Conservation (phyloP, 768 basidiomycete species). For the Rhodotorula taiwanensis region DNA sequence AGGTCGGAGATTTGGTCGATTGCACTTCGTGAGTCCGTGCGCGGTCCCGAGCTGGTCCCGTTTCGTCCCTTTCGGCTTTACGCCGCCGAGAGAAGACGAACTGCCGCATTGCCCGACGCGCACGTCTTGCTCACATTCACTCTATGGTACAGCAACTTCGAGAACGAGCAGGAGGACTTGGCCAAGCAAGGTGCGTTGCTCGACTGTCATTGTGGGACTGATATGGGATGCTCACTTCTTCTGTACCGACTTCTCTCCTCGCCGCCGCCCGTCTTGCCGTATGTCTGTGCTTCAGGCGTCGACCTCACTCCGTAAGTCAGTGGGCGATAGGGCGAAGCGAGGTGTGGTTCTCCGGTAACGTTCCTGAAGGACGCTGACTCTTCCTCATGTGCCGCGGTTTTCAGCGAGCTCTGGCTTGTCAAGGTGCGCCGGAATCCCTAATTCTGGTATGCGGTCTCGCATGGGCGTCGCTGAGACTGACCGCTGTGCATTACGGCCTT, state of each 20-base stretch:
- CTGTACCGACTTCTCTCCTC: neutral
- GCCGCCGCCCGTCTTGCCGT: neutral
- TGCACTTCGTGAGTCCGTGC: neutral
- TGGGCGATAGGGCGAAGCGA: too few relatives aligned
- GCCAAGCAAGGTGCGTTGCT: neutral
- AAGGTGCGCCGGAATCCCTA: constrained; percentile 38
- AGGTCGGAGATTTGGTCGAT: constrained; percentile 7
- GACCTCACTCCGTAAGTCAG: neutral
- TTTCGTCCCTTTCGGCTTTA: neutral
- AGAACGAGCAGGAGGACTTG: constrained; percentile 29
- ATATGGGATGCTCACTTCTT: too few relatives aligned
- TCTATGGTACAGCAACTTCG: constrained; percentile 39
- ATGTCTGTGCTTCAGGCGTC: neutral
- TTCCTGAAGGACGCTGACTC: neutral
- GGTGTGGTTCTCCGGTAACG: too few relatives aligned
- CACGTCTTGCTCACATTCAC: constrained; percentile 45
- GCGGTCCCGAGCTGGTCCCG: neutral
- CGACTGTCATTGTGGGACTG: too few relatives aligned
- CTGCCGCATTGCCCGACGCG: too few relatives aligned
- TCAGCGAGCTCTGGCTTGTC: constrained; percentile 44
- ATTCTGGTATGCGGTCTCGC: too few relatives aligned
- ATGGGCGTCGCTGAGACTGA: neutral
- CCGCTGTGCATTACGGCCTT: neutral
- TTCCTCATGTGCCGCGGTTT: neutral
- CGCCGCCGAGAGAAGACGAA: neutral